Base-by-base conservation (phyloP, 2,329 filamentous ascomycete species). In the Arthrobotrys entomopaga region DNA sequence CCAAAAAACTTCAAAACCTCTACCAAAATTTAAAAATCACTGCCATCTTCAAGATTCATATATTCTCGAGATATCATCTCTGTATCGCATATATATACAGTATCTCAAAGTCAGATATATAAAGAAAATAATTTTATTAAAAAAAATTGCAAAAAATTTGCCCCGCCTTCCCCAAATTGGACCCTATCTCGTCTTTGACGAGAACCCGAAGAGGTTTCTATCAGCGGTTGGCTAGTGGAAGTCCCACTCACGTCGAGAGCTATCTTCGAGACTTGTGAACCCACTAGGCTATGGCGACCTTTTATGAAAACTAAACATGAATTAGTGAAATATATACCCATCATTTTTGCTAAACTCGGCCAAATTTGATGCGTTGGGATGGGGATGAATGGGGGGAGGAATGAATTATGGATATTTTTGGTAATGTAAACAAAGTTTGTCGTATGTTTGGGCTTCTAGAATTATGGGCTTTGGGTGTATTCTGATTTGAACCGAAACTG, bases 261-360 rank as follows among this genome's bases (percentile, higher is more conserved):
- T 43, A 10, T 43, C 3, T 49, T 19, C 40, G 40, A 16, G 40
- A 16, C n/a, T 19, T 49, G 5, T 10, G 8, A 49, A n/a, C n/a
- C 46, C 46, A 49, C 46, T 49, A 11, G 11, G 46, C 46, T n/a
- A 49, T 49, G 15, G 46, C 46, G 46, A n/a, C 40, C 11, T 43
- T 43, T 13, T 13, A 43, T 43, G 40, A 10, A 16, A 43, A 3
- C 11, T 2, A 15, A 2, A 16, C 10, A 13, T 13, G 11, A 43
- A 15, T 3, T 16, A 8, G 19, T 20, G 10, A 4, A 4, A 3
- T 49, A 3, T 19, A 49, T 49, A 2, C 3, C 19, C 3, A 49
- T 20, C 3, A 2, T 49, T 20, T 15, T 2, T 16, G 15, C n/a
- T 49, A 49, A n/a, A 4, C 11, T 11, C 4, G 19, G 46, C n/a